These are phyloP conservation scores for Trifolium pratense DNA, from an alignment of 306 rosid species.

Conservation along the genomic window DNA sequence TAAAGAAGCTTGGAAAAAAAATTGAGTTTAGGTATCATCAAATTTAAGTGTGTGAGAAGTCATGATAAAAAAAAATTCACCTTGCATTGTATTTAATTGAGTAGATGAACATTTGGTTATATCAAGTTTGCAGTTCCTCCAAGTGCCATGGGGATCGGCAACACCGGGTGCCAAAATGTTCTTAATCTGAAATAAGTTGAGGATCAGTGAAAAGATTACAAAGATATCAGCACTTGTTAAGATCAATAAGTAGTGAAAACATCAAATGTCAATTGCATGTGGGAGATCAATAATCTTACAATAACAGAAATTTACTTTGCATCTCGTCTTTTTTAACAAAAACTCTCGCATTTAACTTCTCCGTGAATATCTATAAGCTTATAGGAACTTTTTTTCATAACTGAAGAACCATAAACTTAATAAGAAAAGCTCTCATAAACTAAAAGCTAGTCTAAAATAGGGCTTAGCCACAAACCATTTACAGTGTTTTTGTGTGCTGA, in stretches of 20 bases:
- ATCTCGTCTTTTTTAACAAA: too few species aligned
- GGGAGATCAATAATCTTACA: too few species aligned
- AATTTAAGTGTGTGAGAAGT: background rate
- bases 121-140: slow-evolving; percentile 81
- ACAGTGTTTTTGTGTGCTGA: too few species aligned
- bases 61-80: slow-evolving; percentile 43
- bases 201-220: slow-evolving; percentile 2
- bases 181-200: slow-evolving; percentile 60
- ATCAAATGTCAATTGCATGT: too few species aligned
- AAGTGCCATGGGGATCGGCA: slow-evolving; percentile 82
- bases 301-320: too few species aligned
- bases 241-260: background rate
- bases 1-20: slow-evolving; percentile 6
- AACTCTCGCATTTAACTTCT: too few species aligned
- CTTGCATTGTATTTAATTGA: slow-evolving; percentile 75
- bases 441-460: too few species aligned
- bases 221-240: background rate
- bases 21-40: slow-evolving; percentile 14
- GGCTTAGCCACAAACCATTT: too few species aligned
- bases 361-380: too few species aligned
- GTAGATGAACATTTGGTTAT: slow-evolving; percentile 61
- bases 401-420: too few species aligned
- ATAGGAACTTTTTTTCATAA: too few species aligned
- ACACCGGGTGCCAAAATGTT: slow-evolving; percentile 88
- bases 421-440: too few species aligned